Conservation (phyloP, 116 monocot genomes). For the Cymodocea nodosa region DNA sequence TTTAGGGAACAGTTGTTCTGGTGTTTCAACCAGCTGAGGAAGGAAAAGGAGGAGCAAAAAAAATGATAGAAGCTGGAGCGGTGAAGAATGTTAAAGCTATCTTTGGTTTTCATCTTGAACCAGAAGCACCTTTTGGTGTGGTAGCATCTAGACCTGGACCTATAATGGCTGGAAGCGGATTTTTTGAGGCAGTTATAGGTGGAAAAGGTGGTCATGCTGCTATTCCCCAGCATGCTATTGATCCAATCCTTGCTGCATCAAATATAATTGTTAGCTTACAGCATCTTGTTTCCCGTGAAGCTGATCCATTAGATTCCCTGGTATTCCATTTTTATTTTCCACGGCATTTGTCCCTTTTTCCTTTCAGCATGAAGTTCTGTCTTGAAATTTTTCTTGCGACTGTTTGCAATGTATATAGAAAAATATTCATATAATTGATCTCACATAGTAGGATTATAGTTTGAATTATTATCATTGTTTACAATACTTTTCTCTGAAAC, state of each 20-base stretch:
- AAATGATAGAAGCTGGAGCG: slow-evolving; percentile 73
- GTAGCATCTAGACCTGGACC: slow-evolving; percentile 54
- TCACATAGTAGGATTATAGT: no score
- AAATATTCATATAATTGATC: no score
- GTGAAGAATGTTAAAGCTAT: slow-evolving; percentile 71
- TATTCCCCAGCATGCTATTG: slow-evolving; percentile 73
- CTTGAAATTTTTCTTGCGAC: no score
- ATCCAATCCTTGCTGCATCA: slow-evolving; percentile 85
- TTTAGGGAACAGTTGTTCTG: slow-evolving; percentile 80
- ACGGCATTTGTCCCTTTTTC: no score
- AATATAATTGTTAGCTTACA: slow-evolving; percentile 90
- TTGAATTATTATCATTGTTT: no score
- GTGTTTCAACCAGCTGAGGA: slow-evolving; percentile 97
- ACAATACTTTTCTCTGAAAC: no score
- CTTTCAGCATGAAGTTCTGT: not conserved
- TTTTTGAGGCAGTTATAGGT: slow-evolving; percentile 82
- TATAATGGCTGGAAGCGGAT: slow-evolving; percentile 82
- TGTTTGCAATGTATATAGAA: no score
- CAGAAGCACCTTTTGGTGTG: slow-evolving; percentile 30
- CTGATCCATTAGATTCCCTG: slow-evolving; percentile 90
- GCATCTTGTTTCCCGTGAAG: slow-evolving; percentile 88
- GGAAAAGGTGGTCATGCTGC: slow-evolving; percentile 92
- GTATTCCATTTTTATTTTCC: slow-evolving; percentile 16
- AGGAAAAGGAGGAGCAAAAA: slow-evolving; percentile 72
- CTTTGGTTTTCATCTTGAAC: slow-evolving; percentile 54